Evolutionary conservation across 2,329 filamentous ascomycete genomes (phyloP).

Genomic region (Diaporthe sp.): DNA sequence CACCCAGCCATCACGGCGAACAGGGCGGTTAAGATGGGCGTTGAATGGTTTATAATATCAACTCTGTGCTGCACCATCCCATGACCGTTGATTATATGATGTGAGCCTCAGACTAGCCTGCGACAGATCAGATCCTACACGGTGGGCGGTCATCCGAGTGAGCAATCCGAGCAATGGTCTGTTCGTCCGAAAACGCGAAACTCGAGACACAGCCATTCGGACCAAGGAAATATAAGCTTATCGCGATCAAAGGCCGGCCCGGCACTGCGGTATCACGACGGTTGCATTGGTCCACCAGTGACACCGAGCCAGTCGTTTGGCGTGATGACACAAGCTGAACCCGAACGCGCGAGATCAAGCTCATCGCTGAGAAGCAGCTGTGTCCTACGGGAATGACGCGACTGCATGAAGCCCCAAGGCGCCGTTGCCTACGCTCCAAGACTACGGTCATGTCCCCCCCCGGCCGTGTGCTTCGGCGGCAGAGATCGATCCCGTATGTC

Average conservation of each 20-base stretch:
- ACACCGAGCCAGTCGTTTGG: not conserved
- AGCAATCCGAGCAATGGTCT: conserved; percentile 1
- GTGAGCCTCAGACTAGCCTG: conserved; percentile 4
- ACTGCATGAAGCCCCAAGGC: conserved; percentile 1
- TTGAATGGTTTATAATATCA: not conserved
- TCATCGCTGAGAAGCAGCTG: not conserved
- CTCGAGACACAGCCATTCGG: conserved; percentile 1
- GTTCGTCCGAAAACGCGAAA: conserved; percentile 19
- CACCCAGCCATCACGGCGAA: no score
- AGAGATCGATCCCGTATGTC: conserved; percentile 22
- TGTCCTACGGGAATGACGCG: not conserved
- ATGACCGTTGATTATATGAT: not conserved
- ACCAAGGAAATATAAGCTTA: conserved; percentile 15
- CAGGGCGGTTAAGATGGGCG: not conserved
- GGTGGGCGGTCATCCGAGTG: not conserved
- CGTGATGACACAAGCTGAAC: not conserved
- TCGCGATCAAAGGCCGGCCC: conserved; percentile 14
- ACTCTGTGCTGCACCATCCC: not conserved
- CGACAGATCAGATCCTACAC: not conserved
- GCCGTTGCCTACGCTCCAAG: not conserved
- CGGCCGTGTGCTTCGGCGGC: conserved; percentile 1
- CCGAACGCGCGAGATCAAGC: not conserved
- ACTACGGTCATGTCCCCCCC: not conserved
- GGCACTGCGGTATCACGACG: not conserved
- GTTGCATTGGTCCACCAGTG: not conserved